phyloP scores from a whole-genome alignment of 1,284 basidiomycete species.

The Apiotrichum gracile region DNA sequence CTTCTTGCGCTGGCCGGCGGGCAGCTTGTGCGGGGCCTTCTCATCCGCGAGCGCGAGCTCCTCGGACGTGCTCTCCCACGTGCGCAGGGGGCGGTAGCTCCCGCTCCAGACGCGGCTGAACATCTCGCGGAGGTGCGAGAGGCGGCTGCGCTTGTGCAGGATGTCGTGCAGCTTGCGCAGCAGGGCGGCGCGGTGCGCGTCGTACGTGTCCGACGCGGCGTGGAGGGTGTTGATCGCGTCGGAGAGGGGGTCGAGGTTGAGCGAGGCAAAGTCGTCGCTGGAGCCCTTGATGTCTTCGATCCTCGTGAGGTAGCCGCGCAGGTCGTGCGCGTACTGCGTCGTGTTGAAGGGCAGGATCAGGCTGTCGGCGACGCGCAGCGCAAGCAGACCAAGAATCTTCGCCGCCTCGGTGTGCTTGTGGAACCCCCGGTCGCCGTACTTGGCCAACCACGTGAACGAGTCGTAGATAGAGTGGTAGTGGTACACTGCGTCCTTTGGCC shows the following conservation, averaged over 20 bases:
- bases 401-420: slow-evolving; percentile 64
- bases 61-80: not conserved
- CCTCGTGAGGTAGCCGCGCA: slow-evolving; percentile 58
- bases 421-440: slow-evolving; percentile 70
- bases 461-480: slow-evolving; percentile 72
- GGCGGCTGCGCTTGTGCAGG: slow-evolving; percentile 16
- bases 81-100: not conserved
- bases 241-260: slow-evolving; percentile 53
- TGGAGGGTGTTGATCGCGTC: slow-evolving; percentile 54
- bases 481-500: slow-evolving; percentile 58
- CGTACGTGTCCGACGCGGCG: slow-evolving; percentile 54
- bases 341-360: slow-evolving; percentile 65
- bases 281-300: slow-evolving; percentile 50
- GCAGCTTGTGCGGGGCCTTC: not conserved
- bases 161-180: slow-evolving; percentile 45
- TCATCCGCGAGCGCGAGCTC: not conserved
- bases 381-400: slow-evolving; percentile 59
- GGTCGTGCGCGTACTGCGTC: slow-evolving; percentile 64
- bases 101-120: not conserved
- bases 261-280: slow-evolving; percentile 12
- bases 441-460: slow-evolving; percentile 60
- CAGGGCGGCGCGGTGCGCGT: slow-evolving; percentile 36
- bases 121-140: not conserved
- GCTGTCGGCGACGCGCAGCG: slow-evolving; percentile 59
- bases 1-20: slow-evolving; percentile 30